Evolutionary conservation across 352 stramenopile genomes (phyloP).

Genomic region (Lagenidium giganteum): DNA sequence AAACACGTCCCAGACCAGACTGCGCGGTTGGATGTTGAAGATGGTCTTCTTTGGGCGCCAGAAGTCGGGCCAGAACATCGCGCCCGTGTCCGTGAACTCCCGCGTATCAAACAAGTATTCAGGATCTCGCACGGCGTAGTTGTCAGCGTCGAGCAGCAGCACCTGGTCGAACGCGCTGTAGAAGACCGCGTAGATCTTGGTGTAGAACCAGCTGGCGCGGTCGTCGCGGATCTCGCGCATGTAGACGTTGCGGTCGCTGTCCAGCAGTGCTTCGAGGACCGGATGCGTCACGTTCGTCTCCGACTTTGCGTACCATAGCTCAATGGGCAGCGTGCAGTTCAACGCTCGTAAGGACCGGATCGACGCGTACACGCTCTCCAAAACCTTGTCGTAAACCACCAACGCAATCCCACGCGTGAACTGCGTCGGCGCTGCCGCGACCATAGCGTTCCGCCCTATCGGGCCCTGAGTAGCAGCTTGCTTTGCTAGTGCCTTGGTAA

Average conservation of each 20-base stretch:
- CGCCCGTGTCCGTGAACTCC: constrained; percentile 37
- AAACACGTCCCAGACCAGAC: constrained; percentile 68
- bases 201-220: constrained; percentile 47
- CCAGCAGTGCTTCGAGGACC: constrained; percentile 33
- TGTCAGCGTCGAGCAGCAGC: constrained; percentile 75
- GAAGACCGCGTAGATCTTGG: constrained; percentile 69
- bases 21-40: constrained; percentile 66
- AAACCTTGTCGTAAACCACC: constrained; percentile 14
- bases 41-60: constrained; percentile 64
- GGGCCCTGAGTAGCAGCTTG: no score
- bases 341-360: constrained; percentile 31
- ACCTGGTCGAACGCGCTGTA: constrained; percentile 75
- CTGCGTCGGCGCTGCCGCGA: no score
- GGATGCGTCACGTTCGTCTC: constrained; percentile 39
- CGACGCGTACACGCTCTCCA: constrained; percentile 45
- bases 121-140: constrained; percentile 60
- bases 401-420: constrained; percentile 33
- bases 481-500: no score
- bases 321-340: constrained; percentile 48
- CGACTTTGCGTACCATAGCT: constrained; percentile 60
- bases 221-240: constrained; percentile 64
- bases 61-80: constrained; percentile 81
- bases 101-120: constrained; percentile 54
- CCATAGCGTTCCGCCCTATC: no score
- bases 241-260: constrained; percentile 30